Evolutionary conservation across 768 basidiomycete genomes (phyloP).

Genomic region (Tulasnella sp.): DNA sequence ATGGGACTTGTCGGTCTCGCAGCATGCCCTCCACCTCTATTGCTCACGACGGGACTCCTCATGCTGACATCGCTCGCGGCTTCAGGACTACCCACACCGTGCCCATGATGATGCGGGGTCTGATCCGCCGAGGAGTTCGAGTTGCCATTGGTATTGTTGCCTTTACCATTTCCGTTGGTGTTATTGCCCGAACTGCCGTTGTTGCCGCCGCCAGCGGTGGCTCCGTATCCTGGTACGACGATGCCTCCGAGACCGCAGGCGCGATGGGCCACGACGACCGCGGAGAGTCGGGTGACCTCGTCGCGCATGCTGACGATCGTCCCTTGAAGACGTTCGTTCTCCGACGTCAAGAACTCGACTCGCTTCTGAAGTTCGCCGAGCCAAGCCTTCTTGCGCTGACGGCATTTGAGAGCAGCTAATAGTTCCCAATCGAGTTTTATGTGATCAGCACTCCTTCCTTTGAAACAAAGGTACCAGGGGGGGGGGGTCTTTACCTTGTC

Average conservation of each 20-base stretch:
- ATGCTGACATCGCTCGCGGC: not conserved
- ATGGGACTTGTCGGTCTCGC: not conserved
- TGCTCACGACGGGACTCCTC: not conserved
- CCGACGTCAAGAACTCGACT: conserved; percentile 82
- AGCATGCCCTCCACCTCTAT: too few relatives aligned
- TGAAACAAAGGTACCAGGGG: too few relatives aligned
- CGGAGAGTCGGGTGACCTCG: conserved; percentile 69
- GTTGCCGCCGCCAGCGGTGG: not conserved
- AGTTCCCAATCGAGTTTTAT: too few relatives aligned
- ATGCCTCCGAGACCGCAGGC: conserved; percentile 27
- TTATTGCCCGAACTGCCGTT: not conserved
- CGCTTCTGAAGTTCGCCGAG: conserved; percentile 83
- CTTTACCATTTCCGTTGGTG: not conserved
- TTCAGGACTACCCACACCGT: too few relatives aligned
- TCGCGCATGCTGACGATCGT: conserved; percentile 83
- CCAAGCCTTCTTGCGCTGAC: conserved; percentile 99
- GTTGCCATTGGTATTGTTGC: not conserved
- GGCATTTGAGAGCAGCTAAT: conserved; percentile 95
- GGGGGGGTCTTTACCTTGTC: conserved; percentile 84
- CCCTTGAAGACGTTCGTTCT: conserved; percentile 86
- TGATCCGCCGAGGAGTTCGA: too few relatives aligned
- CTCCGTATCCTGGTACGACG: conserved; percentile 11
- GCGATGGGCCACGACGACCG: conserved; percentile 31
- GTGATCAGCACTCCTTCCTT: too few relatives aligned
- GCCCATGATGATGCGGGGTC: too few relatives aligned